Evolutionary conservation across 139 green algal genomes (phyloP).

Genomic region (Dunaliella primolecta): DNA sequence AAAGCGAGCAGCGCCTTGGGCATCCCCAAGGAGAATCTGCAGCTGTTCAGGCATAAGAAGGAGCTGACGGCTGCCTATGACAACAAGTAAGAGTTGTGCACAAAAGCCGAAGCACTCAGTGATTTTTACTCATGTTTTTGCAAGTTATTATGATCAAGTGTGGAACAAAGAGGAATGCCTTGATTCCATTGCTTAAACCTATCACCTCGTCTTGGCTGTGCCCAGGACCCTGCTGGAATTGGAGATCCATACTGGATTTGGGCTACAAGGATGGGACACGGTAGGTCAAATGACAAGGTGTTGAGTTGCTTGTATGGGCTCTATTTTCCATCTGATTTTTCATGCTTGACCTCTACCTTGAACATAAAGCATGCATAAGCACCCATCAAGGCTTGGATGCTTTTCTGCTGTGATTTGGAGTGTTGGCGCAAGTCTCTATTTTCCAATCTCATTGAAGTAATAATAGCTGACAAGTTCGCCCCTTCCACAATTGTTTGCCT

Average conservation of each 20-base stretch:
- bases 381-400: background rate
- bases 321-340: too few relatives aligned
- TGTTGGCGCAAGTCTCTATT: background rate
- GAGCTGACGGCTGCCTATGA: slow-evolving; percentile 62
- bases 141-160: too few relatives aligned
- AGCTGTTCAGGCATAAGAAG: slow-evolving; percentile 71
- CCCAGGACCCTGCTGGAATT: slow-evolving; percentile 73
- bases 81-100: slow-evolving; percentile 8
- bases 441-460: background rate
- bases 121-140: too few relatives aligned
- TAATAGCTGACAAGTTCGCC: background rate
- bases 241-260: slow-evolving; percentile 81
- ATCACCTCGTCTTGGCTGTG: too few relatives aligned
- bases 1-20: slow-evolving; percentile 43
- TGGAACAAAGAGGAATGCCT: too few relatives aligned
- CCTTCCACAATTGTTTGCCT: too few relatives aligned
- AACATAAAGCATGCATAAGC: background rate
- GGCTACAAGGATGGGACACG: slow-evolving; percentile 72
- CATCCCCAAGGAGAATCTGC: slow-evolving; percentile 55
- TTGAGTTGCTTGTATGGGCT: too few relatives aligned
- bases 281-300: slow-evolving; percentile 29
- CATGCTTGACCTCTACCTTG: too few relatives aligned
- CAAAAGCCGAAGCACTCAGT: too few relatives aligned
- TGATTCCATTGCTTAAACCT: too few relatives aligned
- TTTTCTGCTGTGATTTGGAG: background rate